Conservation (phyloP, 805 yeast species). For the Priceomyces haplophilus region DNA sequence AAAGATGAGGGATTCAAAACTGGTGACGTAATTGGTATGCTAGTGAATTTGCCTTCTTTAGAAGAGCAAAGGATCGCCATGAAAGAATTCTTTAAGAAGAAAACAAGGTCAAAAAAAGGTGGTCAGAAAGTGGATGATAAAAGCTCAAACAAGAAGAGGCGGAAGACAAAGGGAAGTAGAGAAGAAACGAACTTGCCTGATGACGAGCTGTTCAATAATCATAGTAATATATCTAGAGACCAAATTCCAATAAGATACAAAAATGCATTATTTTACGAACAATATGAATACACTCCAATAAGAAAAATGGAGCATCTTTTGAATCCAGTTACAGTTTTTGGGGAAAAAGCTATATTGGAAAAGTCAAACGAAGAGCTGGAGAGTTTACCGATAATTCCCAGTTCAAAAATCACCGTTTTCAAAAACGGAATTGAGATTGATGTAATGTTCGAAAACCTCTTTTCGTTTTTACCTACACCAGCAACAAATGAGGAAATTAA, state of each 20-base stretch:
- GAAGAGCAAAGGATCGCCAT: conserved; percentile 44
- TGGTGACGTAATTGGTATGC: conserved; percentile 83
- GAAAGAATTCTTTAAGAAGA: conserved; percentile 21
- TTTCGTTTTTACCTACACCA: conserved; percentile 77
- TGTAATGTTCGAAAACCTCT: conserved; percentile 60
- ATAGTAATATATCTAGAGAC: conserved; percentile 62
- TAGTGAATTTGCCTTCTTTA: conserved; percentile 63
- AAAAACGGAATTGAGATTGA: conserved; percentile 75
- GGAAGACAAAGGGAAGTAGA: conserved; percentile 13
- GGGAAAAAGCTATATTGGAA: conserved; percentile 62
- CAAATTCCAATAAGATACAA: conserved; percentile 85
- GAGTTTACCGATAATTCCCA: conserved; percentile 47
- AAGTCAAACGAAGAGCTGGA: conserved; percentile 18
- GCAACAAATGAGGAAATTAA: conserved; percentile 46
- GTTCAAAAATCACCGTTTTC: conserved; percentile 64
- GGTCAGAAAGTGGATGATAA: conserved; percentile 4
- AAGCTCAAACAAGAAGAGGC: conserved; percentile 11
- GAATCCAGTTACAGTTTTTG: conserved; percentile 68
- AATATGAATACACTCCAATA: conserved; percentile 71
- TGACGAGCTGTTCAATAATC: conserved; percentile 16
- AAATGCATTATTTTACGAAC: conserved; percentile 76
- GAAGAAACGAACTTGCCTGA: conserved; percentile 16
- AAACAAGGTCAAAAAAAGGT: conserved; percentile 1
- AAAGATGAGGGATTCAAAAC: conserved; percentile 49
- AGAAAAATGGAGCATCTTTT: conserved; percentile 70